Evolutionary conservation across 1,284 basidiomycete genomes (phyloP).

Genomic region (Tilletia horrida): DNA sequence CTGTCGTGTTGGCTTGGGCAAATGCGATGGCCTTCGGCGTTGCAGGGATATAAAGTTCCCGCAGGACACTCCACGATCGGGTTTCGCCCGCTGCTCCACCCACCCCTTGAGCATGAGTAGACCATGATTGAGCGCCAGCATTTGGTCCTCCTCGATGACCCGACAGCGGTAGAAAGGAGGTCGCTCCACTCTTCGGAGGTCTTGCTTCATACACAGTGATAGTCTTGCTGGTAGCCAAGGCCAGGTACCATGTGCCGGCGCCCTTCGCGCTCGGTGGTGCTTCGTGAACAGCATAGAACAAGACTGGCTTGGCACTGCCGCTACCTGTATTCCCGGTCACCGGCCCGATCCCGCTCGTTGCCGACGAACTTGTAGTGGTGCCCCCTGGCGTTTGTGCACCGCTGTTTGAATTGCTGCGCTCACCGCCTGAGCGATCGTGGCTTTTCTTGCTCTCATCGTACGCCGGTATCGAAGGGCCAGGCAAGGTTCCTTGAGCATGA

Average conservation of each 20-base stretch:
- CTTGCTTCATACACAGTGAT: slow-evolving; percentile 41
- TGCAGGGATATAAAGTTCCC: slow-evolving; percentile 40
- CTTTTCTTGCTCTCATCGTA: too few species aligned
- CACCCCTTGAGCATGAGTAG: background rate
- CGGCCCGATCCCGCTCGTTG: slow-evolving; percentile 18
- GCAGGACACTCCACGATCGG: slow-evolving; percentile 38
- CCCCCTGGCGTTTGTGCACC: too few species aligned
- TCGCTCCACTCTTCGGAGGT: slow-evolving; percentile 18
- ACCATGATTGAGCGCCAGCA: background rate
- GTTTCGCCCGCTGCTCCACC: background rate
- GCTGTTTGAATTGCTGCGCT: too few species aligned
- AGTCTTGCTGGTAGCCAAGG: slow-evolving; percentile 34
- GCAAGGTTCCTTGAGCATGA: slow-evolving; percentile 13
- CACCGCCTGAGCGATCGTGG: too few species aligned
- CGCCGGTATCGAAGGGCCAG: slow-evolving; percentile 28
- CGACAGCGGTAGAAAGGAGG: background rate
- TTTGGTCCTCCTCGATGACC: background rate
- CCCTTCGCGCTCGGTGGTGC: slow-evolving; percentile 34
- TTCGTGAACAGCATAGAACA: slow-evolving; percentile 42
- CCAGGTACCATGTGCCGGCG: slow-evolving; percentile 43
- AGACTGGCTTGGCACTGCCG: slow-evolving; percentile 26
- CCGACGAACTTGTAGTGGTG: slow-evolving; percentile 12
- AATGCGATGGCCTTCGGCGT: slow-evolving; percentile 10
- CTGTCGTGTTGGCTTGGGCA: slow-evolving; percentile 11
- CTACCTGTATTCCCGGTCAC: background rate